phyloP scores from a whole-genome alignment of 768 basidiomycete species.

The Suillus subaureus region DNA sequence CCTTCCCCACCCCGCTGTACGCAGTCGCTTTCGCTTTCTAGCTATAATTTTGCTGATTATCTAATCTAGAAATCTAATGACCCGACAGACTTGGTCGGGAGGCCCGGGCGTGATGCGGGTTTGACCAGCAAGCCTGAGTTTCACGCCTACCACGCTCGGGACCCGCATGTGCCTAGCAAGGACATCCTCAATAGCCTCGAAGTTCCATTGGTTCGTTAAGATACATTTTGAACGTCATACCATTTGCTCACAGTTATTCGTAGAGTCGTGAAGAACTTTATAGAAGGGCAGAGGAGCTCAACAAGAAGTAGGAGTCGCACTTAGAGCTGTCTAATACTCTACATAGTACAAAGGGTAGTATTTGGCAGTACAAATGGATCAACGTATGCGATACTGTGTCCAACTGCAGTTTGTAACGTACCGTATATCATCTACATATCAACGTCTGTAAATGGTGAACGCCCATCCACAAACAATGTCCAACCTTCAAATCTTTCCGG shows the following conservation, averaged over 20 bases:
- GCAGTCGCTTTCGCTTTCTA: conserved; percentile 17
- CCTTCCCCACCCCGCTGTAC: conserved; percentile 64
- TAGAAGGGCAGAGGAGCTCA: conserved; percentile 49
- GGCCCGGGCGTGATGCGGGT: conserved; percentile 35
- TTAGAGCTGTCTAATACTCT: not conserved
- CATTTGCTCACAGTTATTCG: not conserved
- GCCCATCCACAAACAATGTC: too few species aligned
- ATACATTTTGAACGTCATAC: not conserved
- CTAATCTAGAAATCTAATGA: conserved; percentile 60
- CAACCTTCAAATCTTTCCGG: too few species aligned
- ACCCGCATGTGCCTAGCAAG: conserved; percentile 50
- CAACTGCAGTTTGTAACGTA: not conserved
- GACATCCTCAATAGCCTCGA: conserved; percentile 48
- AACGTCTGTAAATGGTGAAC: too few species aligned
- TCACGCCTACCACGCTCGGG: conserved; percentile 51
- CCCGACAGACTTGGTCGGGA: conserved; percentile 50
- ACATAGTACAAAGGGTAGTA: not conserved
- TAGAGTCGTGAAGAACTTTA: conserved; percentile 56
- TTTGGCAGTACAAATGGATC: not conserved
- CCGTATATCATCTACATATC: too few species aligned
- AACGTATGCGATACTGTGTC: too few species aligned
- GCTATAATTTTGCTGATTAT: not conserved
- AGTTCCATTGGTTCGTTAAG: conserved; percentile 45
- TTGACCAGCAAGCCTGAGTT: conserved; percentile 42
- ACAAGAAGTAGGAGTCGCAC: conserved; percentile 30